A percentile compares a stretch with the other conserved stretches of the same genome.
phyloP scores from a whole-genome alignment of 2,329 filamentous ascomycete species.

The Penicillium nordicum region DNA sequence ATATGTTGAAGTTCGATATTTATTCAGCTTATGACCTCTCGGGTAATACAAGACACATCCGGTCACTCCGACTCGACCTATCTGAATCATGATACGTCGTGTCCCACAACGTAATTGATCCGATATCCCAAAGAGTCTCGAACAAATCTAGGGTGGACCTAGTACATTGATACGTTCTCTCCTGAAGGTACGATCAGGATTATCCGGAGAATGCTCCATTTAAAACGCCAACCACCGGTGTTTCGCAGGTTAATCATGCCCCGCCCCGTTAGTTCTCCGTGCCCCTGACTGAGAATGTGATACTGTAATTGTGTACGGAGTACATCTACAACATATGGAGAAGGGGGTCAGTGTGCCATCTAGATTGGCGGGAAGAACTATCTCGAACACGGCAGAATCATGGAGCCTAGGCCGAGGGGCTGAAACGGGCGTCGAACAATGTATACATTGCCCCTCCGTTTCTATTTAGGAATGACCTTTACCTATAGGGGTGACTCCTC shows the following conservation, averaged over 20 bases:
- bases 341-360: background rate
- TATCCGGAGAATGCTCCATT: conserved; percentile 3
- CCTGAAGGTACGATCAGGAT: background rate
- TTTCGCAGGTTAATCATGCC: background rate
- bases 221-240: background rate
- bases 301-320: background rate
- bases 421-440: background rate
- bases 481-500: background rate
- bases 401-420: background rate
- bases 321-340: background rate
- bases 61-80: background rate
- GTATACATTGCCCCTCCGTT: background rate
- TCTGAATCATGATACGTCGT: background rate
- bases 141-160: conserved; percentile 2
- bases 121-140: background rate
- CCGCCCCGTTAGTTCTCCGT: conserved; percentile 6
- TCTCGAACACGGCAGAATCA: background rate
- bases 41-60: background rate
- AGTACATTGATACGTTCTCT: background rate
- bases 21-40: background rate
- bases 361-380: conserved; percentile 2
- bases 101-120: background rate
- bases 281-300: conserved; percentile 2
- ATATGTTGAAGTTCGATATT: background rate
- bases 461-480: background rate